Conservation (phyloP, 768 basidiomycete genomes). For the Lactarius trivialis region DNA sequence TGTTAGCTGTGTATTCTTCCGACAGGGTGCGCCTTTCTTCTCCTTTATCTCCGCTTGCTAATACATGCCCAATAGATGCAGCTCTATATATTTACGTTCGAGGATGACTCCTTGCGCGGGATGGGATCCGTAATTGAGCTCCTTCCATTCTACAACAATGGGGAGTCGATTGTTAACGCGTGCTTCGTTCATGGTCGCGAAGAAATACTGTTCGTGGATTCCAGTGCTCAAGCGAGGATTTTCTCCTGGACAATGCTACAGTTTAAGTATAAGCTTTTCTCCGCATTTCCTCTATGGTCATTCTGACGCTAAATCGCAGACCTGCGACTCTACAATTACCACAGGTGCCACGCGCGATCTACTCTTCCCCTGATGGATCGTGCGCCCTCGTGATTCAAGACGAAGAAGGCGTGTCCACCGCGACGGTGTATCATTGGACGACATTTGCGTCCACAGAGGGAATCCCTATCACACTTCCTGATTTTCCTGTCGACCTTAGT, state of each 20-base stretch:
- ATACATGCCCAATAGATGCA: constrained; percentile 23
- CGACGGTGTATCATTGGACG: constrained; percentile 48
- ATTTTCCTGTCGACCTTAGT: constrained; percentile 21
- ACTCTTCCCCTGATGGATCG: constrained; percentile 49
- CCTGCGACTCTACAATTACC: constrained; percentile 40
- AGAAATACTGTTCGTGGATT: constrained; percentile 48
- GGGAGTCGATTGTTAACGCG: constrained; percentile 30
- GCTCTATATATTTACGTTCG: constrained; percentile 43
- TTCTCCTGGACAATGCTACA: constrained; percentile 49
- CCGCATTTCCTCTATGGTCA: no score
- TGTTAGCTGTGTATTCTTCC: constrained; percentile 42
- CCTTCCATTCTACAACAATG: constrained; percentile 35
- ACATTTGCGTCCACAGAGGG: constrained; percentile 49
- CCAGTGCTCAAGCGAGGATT: constrained; percentile 37
- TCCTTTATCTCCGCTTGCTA: no score
- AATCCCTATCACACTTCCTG: constrained; percentile 32
- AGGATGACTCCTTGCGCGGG: constrained; percentile 39
- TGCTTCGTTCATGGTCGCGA: constrained; percentile 46
- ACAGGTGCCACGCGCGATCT: constrained; percentile 31
- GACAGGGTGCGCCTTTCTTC: constrained; percentile 32
- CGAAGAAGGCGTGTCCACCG: background rate
- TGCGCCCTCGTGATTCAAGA: constrained; percentile 39
- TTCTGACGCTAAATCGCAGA: constrained; percentile 27
- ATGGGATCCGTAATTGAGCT: constrained; percentile 39
- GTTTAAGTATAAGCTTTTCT: constrained; percentile 36